These are phyloP conservation scores for Pestalotiopsis sp. DNA, from an alignment of 2,329 filamentous ascomycete species.

Conservation along the genomic window DNA sequence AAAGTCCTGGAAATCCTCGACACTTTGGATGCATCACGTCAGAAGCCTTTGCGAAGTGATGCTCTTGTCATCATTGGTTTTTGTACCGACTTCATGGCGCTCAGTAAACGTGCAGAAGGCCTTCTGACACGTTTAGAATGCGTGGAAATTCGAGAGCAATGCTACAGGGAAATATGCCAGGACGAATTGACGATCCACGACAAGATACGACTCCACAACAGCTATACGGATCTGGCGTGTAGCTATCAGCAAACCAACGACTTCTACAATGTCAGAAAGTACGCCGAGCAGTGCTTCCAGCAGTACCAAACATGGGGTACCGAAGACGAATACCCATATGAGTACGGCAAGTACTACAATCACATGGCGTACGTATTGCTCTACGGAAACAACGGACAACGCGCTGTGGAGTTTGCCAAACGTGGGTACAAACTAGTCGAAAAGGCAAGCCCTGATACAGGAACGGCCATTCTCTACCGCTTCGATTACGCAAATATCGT, in stretches of 20 bases:
- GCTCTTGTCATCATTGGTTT: background rate
- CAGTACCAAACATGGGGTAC: background rate
- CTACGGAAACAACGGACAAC: background rate
- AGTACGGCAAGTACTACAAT: background rate
- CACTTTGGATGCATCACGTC: background rate
- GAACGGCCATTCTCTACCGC: background rate
- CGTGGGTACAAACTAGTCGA: background rate
- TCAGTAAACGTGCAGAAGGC: background rate
- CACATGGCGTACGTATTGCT: background rate
- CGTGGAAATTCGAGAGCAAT: background rate
- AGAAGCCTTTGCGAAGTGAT: background rate
- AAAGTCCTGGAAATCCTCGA: background rate
- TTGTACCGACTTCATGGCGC: background rate
- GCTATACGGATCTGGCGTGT: background rate
- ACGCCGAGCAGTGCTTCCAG: background rate
- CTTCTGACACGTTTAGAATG: background rate
- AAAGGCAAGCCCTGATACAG: background rate
- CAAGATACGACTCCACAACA: background rate
- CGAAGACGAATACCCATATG: background rate
- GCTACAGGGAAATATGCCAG: background rate
- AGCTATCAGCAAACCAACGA: background rate
- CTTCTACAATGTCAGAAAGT: background rate
- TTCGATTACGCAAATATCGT: background rate
- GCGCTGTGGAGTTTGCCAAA: background rate
- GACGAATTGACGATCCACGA: background rate